Evolutionary conservation across 768 basidiomycete genomes (phyloP), one percentile per base, ranked within the genome.

Genomic region (Rhodotorula kratochvilovae): DNA sequence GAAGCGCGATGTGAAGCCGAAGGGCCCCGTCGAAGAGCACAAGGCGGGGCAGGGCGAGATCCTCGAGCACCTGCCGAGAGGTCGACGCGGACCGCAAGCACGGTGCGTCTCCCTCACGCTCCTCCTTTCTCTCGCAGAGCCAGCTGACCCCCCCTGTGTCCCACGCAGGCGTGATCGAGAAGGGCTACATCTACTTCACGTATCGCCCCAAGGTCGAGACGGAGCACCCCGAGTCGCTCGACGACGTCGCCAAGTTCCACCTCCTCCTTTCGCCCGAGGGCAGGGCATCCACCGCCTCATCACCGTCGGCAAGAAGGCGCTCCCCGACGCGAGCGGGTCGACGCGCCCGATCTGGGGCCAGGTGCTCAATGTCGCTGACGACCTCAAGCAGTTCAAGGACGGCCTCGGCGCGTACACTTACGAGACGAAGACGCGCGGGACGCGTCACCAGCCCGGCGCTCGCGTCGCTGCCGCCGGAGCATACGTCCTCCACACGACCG

Each of bases 211-310:
- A 85, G 39, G 64, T 73, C 29, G 79, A 86, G 74, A 77, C 80
- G 23, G 83, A 86, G 68, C 83, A 86, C 67, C 85, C 83, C 0
- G 77, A 83, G n/a, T 85, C 84, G 13, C 68, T 87, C 42, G 85
- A 87, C 77, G 86, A 87, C 68, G 82, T 88, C 43, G 81, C 82
- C 70, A 84, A 85, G 61, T 83, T 88, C 66, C 83, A 86, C 74
- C 85, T 88, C 78, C 81, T 88, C 33, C 83, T 89, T 29, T 81
- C 88, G 17, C 87, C 87, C 25, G 81, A 84, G 8, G 83, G 84
- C 81, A 81, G 70, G 84, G 85, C 74, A 81, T 80, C 39, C 86
- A 84, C 74, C 84, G 86, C 5, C 70, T 87, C 29, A 77, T 87
- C 43, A 82, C 83, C 1, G 76, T 87, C 36, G 86, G 87, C 1